Percentiles rank a stretch among this genome's conserved stretches.
These are phyloP conservation scores for Agroathelia rolfsii DNA, from an alignment of 1,284 basidiomycete genomes.

Conservation along the genomic window DNA sequence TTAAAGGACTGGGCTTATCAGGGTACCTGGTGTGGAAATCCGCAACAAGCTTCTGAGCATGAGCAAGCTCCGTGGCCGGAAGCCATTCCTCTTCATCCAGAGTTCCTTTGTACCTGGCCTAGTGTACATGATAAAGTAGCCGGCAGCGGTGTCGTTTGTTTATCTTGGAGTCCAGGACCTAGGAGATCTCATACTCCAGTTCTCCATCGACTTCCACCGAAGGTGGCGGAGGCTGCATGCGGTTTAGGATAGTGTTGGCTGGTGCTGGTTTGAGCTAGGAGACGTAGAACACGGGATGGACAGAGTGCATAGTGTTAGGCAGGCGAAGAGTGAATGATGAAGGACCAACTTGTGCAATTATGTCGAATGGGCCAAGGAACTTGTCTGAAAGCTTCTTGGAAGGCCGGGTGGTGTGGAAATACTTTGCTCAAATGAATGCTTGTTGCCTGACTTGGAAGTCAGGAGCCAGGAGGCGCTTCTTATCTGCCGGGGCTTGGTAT, in stretches of 20 bases:
- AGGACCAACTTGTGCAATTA: constrained; percentile 18
- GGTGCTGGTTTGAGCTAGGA: no score
- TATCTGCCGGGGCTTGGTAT: constrained; percentile 9
- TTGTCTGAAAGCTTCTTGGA: constrained; percentile 22
- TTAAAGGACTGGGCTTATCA: constrained; percentile 6
- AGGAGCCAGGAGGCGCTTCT: no score
- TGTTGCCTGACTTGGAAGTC: no score
- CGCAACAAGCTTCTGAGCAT: constrained; percentile 1
- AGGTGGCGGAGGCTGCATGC: constrained; percentile 10
- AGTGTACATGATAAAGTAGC: constrained; percentile 3
- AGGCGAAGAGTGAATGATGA: constrained; percentile 13
- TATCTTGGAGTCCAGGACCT: constrained; percentile 12
- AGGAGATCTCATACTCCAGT: constrained; percentile 11
- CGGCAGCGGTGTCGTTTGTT: no score
- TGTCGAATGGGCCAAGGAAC: constrained; percentile 21
- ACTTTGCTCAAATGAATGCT: constrained; percentile 19
- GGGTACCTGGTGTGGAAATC: constrained; percentile 4
- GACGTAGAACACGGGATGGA: constrained; percentile 22
- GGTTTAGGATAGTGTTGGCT: constrained; percentile 10
- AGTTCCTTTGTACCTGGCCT: constrained; percentile 5
- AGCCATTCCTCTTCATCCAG: no score
- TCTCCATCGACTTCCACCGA: constrained; percentile 11
- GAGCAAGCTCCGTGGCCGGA: no score
- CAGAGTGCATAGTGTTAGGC: no score
- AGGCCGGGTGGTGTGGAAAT: constrained; percentile 18